Evolutionary conservation across 2,329 filamentous ascomycete species (phyloP).

Genomic region (Alternaria gansuensis): DNA sequence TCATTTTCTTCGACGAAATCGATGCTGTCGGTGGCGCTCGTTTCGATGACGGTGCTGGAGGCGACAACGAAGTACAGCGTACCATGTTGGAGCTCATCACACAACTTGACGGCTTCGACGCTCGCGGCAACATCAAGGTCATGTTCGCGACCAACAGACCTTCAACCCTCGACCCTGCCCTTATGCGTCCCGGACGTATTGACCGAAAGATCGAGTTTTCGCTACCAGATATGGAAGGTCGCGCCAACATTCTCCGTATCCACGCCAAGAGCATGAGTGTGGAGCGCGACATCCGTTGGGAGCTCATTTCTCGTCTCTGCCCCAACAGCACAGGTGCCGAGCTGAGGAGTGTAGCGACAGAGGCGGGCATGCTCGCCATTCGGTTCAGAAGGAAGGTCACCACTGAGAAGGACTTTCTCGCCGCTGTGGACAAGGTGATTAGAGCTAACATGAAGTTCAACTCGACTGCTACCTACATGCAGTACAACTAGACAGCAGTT

Average conservation of each 20-base stretch:
- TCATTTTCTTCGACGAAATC: conserved; percentile 99
- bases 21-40: conserved; percentile 95
- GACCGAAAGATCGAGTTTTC: conserved; percentile 99
- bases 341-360: conserved; percentile 93
- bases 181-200: conserved; percentile 97
- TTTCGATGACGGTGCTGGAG: conserved; percentile 95
- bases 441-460: conserved; percentile 99
- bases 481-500: conserved; percentile 81
- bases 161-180: conserved; percentile 92
- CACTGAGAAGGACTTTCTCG: conserved; percentile 98
- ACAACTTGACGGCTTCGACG: conserved; percentile 95
- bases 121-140: conserved; percentile 97
- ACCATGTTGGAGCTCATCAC: conserved; percentile 99
- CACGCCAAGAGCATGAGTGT: conserved; percentile 99
- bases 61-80: conserved; percentile 96
- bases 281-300: conserved; percentile 98
- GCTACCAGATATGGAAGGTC: conserved; percentile 93
- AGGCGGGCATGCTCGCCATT: conserved; percentile 98
- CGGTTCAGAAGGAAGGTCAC: conserved; percentile 94
- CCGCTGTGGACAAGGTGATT: conserved; percentile 98
- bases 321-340: conserved; percentile 98
- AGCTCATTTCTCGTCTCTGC: conserved; percentile 95
- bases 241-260: conserved; percentile 96
- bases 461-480: conserved; percentile 96
- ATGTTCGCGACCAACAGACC: conserved; percentile 99